Conservation (phyloP, 768 basidiomycete species). For the Tricholoma sp. region DNA sequence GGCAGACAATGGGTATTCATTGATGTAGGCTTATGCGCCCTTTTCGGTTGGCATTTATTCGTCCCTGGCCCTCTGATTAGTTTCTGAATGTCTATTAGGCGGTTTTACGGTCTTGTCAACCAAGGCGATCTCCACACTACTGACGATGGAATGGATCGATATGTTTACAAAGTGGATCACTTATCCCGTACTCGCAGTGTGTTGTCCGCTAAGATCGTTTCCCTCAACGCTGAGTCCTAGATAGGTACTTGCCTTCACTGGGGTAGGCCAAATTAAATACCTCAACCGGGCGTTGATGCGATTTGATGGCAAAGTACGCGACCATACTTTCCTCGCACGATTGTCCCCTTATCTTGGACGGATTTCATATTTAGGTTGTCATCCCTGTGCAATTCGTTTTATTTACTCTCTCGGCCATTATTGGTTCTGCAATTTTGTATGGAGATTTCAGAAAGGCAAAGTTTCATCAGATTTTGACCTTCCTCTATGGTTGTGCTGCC, state of each 20-base stretch:
- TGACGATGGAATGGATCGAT: conserved; percentile 72
- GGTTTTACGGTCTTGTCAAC: conserved; percentile 93
- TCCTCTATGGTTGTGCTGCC: conserved; percentile 82
- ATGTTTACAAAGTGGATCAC: conserved; percentile 80
- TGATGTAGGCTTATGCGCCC: conserved; percentile 83
- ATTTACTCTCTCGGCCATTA: conserved; percentile 89
- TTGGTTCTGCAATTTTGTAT: conserved; percentile 91
- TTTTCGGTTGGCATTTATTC: conserved; percentile 53
- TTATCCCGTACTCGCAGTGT: conserved; percentile 70
- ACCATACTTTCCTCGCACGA: not conserved
- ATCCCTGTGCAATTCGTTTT: conserved; percentile 94
- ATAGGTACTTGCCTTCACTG: conserved; percentile 68
- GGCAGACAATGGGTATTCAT: conserved; percentile 73
- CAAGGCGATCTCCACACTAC: conserved; percentile 83
- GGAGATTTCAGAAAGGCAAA: conserved; percentile 84
- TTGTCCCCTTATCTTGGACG: not conserved
- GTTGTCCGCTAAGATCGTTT: conserved; percentile 1
- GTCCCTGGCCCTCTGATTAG: not conserved
- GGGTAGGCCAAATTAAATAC: conserved; percentile 80
- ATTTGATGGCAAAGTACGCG: conserved; percentile 82
- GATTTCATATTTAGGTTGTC: conserved; percentile 56
- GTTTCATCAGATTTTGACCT: conserved; percentile 79
- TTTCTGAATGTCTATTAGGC: conserved; percentile 37
- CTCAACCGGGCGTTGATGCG: conserved; percentile 85
- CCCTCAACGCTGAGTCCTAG: conserved; percentile 6